phyloP scores from a whole-genome alignment of 179 eudicot genomes.

The Carnegiea gigantea region DNA sequence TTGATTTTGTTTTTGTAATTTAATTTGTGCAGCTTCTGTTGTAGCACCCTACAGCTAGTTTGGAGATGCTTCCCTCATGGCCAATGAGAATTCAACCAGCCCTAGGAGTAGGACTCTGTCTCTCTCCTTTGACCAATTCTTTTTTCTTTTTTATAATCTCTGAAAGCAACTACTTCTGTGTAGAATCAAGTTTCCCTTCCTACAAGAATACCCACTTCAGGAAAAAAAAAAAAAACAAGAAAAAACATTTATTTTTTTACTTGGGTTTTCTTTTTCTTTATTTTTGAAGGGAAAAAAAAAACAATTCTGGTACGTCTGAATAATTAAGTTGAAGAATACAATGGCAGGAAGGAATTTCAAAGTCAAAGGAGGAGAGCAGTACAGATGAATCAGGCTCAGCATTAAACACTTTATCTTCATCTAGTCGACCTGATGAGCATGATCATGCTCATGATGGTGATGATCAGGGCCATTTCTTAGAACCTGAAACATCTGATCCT shows the following conservation, averaged over 20 bases:
- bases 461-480: conserved; percentile 21
- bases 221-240: too few species aligned
- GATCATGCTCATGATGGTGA: background rate
- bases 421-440: conserved; percentile 49
- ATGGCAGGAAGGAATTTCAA: conserved; percentile 57
- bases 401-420: conserved; percentile 49
- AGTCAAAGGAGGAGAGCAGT: conserved; percentile 58
- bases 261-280: too few species aligned
- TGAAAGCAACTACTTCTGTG: conserved; percentile 21
- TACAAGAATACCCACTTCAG: background rate
- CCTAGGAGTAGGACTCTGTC: conserved; percentile 33
- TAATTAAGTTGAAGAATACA: conserved; percentile 4
- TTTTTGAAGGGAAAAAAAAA: too few species aligned
- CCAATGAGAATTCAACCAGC: conserved; percentile 78
- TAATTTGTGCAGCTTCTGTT: too few species aligned
- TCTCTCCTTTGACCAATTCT: conserved; percentile 42
- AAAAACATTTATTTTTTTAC: too few species aligned
- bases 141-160: conserved; percentile 26
- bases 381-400: conserved; percentile 78
- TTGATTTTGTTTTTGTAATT: too few species aligned
- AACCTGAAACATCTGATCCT: conserved; percentile 46
- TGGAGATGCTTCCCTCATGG: conserved; percentile 96
- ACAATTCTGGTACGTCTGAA: background rate
- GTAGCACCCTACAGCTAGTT: conserved; percentile 52
- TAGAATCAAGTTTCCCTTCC: conserved; percentile 6